phyloP scores from a whole-genome alignment of 164 flowering plant species.

The Vitis rupestris region DNA sequence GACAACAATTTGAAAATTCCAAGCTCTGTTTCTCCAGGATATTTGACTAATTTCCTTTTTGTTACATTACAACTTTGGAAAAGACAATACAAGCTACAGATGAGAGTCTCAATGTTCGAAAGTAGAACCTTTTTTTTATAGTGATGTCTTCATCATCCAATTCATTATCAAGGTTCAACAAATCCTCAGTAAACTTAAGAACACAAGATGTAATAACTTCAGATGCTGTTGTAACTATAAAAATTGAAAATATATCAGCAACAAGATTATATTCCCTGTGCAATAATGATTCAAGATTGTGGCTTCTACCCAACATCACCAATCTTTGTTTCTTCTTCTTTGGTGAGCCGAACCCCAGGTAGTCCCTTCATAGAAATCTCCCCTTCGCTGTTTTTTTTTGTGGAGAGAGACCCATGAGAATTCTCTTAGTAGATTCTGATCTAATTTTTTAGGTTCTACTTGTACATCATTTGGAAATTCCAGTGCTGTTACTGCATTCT shows the following conservation, averaged over 20 bases:
- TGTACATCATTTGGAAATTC: constrained; percentile 17
- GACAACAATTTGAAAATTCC: constrained; percentile 59
- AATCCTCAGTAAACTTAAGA: constrained; percentile 71
- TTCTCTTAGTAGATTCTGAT: constrained; percentile 15
- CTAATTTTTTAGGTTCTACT: constrained; percentile 7
- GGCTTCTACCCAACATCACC: constrained; percentile 81
- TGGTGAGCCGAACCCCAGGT: no score
- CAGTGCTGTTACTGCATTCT: constrained; percentile 42
- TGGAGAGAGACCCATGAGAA: not conserved
- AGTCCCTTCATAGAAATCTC: constrained; percentile 37
- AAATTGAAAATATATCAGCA: constrained; percentile 75
- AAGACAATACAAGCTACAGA: constrained; percentile 54
- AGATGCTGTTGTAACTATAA: constrained; percentile 61
- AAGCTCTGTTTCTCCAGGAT: constrained; percentile 53
- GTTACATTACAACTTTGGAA: constrained; percentile 36
- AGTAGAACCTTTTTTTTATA: constrained; percentile 38
- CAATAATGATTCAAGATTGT: constrained; percentile 55
- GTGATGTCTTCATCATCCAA: constrained; percentile 33
- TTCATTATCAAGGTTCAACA: constrained; percentile 63
- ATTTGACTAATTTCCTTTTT: constrained; percentile 52
- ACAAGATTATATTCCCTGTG: constrained; percentile 55
- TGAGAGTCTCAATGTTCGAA: constrained; percentile 56
- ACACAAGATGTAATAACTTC: constrained; percentile 57
- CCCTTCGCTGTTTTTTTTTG: constrained; percentile 27
- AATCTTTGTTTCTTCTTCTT: constrained; percentile 60